Evolutionary conservation across 116 monocot genomes (phyloP).

Genomic region (Cymodocea nodosa): DNA sequence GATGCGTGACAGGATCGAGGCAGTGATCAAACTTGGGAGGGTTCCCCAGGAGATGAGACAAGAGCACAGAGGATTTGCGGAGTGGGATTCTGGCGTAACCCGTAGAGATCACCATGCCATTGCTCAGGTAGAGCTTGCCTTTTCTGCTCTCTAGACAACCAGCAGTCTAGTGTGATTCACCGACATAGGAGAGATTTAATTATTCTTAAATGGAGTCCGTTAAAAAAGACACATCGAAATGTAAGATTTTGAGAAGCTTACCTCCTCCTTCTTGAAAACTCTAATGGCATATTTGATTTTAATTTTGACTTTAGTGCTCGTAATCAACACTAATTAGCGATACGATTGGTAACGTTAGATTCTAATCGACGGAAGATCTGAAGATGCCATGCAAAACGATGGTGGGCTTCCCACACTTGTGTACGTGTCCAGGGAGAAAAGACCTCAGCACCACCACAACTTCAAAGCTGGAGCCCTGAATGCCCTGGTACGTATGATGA

Average conservation of each 20-base stretch:
- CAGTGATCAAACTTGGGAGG: background rate
- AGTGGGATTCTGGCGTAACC: background rate
- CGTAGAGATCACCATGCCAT: slow-evolving; percentile 45
- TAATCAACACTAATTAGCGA: too few species aligned
- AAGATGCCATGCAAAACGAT: slow-evolving; percentile 15
- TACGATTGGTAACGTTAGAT: too few species aligned
- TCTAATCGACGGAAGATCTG: slow-evolving; percentile 37
- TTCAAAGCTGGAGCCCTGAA: slow-evolving; percentile 89
- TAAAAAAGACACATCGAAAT: too few species aligned
- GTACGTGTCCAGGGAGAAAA: slow-evolving; percentile 69
- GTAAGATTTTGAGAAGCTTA: too few species aligned
- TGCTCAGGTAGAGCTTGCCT: slow-evolving; percentile 28
- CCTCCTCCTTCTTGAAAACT: too few species aligned
- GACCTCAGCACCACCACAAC: slow-evolving; percentile 27
- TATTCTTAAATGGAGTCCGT: too few species aligned
- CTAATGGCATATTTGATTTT: too few species aligned
- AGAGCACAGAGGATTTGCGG: background rate
- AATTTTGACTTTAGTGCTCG: too few species aligned
- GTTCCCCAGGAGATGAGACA: background rate
- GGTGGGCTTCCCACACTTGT: slow-evolving; percentile 39
- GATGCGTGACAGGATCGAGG: slow-evolving; percentile 1
- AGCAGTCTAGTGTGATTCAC: too few species aligned
- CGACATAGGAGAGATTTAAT: too few species aligned
- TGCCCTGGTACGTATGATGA: slow-evolving; percentile 58
- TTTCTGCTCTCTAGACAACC: too few species aligned